Base-by-base conservation (phyloP, 495 filamentous ascomycete species). In the Aspergillus avenaceus region DNA sequence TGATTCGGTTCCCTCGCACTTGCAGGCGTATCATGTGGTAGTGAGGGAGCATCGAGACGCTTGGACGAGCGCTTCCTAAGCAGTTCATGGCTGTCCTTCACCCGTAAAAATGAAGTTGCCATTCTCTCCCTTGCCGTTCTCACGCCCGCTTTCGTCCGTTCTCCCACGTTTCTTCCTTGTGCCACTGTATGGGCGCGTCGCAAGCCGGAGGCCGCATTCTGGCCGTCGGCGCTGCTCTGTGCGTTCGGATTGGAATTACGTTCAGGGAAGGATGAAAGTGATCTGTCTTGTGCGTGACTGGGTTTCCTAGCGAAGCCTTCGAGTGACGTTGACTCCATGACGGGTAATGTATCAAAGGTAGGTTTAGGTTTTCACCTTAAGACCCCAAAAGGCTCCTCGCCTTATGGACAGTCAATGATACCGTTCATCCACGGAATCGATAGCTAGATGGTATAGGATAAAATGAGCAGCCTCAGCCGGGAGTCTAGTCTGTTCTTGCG, bases 1-100 rank as follows among this genome's bases (percentile, higher is more conserved):
- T 93, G 87, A 42, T 88, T 78, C 22, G 84, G 88, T 70, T 73
- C 76, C 53, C 73, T 71, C 38, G 58, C 58, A 18, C 54, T 53
- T 29, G 67, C 51, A 57, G 61, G 60, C n/a, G 55, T 56, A 49
- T 72, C 70, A 43, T 61, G 62, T 18, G 62, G 56, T 12, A 44
- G 45, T 11, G 65, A 56, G 11, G 62, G 64, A 40, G 60, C 60
- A 50, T 68, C 61, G 7, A 65, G 63, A 22, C 65, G 69, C 59
- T 69, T 74, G 36, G 66, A 53, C 8, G 72, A 68, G 29, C 66
- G 58, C 41, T 74, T 67, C 47, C 69, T 70, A 50, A 79, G 54
- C 22, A 69, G 23, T 53, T 79, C 77, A 53, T 72, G 73, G 50
- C 74, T 76, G 44, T 73, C 67, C 56, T 75, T 78, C 44, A 64